Evolutionary conservation across 768 basidiomycete species (phyloP), one percentile per base, ranked within the genome.

Genomic region (Serendipita sp.): DNA sequence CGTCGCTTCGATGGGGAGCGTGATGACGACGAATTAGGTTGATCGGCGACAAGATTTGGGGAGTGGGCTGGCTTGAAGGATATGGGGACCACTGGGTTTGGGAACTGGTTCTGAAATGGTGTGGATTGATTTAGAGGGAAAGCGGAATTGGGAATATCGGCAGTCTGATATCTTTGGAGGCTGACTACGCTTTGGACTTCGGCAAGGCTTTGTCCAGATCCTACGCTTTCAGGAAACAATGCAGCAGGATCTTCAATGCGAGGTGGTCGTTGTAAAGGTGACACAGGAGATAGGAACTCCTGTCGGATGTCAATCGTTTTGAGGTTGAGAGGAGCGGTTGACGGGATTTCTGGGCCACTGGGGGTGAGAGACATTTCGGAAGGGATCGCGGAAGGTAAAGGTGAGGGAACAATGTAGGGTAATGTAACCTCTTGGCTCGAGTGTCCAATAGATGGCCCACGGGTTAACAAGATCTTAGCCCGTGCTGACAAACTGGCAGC

Each of bases 81-180:
- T n/a, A 2, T 32, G 3, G 56, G 56, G n/a, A 30, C 56, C 24
- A 30, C 56, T 8, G 56, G 16, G 24, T 8, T 60, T 5, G 56
- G 56, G n/a, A 60, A 60, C 28, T 60, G 35, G 34, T 60, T 60
- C 35, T 60, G 56, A 32, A 60, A 60, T 8, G 56, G 56, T 4
- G 56, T 60, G n/a, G 56, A 60, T 37, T 60, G 56, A 37, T 60
- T 60, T 4, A 60, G 56, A n/a, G 56, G 56, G 10, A 60, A 11
- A n/a, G 56, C 56, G 4, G 56, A 60, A 60, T 60, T 11, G 16
- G 56, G 56, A 32, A 60, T 60, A n/a, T 60, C 56, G n/a, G 8
- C 10, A 1, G 28, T 4, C 28, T 24, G 56, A 35, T 32, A 60
- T 60, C 56, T 24, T n/a, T 60, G 56, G 3, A 60, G 56, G 28